Conservation (phyloP, 257 asterid genomes). For the Voacanga thouarsii region DNA sequence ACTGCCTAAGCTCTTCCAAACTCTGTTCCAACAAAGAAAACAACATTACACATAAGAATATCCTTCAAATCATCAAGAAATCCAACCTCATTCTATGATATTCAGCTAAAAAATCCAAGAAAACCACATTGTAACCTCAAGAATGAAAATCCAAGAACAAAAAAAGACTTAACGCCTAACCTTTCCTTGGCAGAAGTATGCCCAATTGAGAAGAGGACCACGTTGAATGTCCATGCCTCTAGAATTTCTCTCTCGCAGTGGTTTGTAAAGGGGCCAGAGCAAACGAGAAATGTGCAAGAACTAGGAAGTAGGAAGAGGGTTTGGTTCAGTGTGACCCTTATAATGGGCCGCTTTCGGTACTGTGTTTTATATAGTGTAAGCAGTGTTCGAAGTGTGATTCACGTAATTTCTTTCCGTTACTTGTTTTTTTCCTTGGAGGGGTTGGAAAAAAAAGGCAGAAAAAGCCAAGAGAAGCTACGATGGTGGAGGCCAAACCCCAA, state of each 20-base stretch:
- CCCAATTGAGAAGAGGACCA: conserved; percentile 55
- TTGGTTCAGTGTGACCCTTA: background rate
- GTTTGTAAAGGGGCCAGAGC: background rate
- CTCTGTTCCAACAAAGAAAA: conserved; percentile 41
- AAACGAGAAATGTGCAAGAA: conserved; percentile 10
- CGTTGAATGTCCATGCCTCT: conserved; percentile 56
- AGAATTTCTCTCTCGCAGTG: background rate
- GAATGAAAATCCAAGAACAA: background rate
- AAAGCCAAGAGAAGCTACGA: conserved; percentile 35
- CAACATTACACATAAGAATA: background rate
- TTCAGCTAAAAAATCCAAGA: background rate
- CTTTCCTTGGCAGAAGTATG: conserved; percentile 67
- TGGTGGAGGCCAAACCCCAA: conserved; percentile 1
- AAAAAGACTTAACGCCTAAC: conserved; percentile 25
- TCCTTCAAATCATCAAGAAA: background rate
- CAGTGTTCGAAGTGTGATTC: background rate
- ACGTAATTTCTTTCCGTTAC: background rate
- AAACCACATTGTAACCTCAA: background rate
- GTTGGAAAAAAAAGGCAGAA: conserved; percentile 42
- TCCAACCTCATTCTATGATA: too few species aligned
- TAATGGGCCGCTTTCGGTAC: conserved; percentile 26
- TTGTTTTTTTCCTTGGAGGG: conserved; percentile 13
- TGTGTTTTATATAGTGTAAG: conserved; percentile 4
- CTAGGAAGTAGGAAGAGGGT: background rate
- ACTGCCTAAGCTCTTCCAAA: conserved; percentile 68